A percentile compares a stretch with the other conserved stretches of the same genome.
Evolutionary conservation across 2,329 filamentous ascomycete species (phyloP).

Genomic region (Metarhizium robertsii): DNA sequence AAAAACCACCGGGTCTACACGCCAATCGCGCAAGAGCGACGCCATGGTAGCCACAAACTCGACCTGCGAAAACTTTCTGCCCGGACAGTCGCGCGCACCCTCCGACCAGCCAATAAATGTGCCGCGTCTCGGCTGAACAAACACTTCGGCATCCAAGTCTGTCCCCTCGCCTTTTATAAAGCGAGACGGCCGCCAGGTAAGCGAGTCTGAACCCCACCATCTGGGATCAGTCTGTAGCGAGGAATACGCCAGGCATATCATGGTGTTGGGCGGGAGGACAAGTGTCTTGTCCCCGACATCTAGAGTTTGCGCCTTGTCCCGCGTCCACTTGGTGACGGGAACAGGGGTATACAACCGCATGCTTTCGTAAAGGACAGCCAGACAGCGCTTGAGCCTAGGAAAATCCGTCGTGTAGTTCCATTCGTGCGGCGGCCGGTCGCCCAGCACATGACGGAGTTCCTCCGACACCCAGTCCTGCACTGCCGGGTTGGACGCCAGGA

Average conservation of each 20-base stretch:
- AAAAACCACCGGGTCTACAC: not conserved
- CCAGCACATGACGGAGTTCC: conserved; percentile 19
- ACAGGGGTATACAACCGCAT: conserved; percentile 30
- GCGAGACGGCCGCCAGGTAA: conserved; percentile 4
- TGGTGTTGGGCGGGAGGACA: not conserved
- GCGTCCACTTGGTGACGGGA: conserved; percentile 16
- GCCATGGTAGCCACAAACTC: conserved; percentile 15
- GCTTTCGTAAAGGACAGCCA: conserved; percentile 31
- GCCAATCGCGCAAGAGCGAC: conserved; percentile 3
- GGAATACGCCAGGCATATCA: not conserved
- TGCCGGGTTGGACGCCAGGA: conserved; percentile 33
- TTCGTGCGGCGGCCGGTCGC: conserved; percentile 8
- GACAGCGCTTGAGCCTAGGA: conserved; percentile 29
- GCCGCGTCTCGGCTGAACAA: not conserved
- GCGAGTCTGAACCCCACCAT: conserved; percentile 3
- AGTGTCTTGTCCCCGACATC: conserved; percentile 1
- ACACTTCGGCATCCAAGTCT: conserved; percentile 16
- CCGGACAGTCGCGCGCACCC: conserved; percentile 10
- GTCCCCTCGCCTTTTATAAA: conserved; percentile 19
- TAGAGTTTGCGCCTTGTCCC: conserved; percentile 3
- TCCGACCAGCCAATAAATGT: conserved; percentile 18
- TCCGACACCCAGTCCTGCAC: conserved; percentile 36
- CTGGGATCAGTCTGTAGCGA: conserved; percentile 2
- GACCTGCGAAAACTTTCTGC: conserved; percentile 16
- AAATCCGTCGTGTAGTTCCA: conserved; percentile 28